Percentiles rank a stretch among this genome's conserved stretches.
phyloP scores from a whole-genome alignment of 768 basidiomycete genomes.

The Porpolomopsis calyptriformis region DNA sequence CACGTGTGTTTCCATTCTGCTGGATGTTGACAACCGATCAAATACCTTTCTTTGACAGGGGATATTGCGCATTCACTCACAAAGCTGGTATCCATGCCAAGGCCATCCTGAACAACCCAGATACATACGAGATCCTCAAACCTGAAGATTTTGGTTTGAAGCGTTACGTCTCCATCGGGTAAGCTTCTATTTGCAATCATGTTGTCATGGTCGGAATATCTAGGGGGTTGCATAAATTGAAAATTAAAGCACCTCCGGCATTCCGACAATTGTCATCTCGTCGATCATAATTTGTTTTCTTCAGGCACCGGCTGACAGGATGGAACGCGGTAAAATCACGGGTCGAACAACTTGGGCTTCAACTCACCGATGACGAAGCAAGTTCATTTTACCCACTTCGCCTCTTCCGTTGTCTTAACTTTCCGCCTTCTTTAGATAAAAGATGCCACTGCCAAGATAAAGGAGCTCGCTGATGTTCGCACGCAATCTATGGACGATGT shows the following conservation, averaged over 20 bases:
- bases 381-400: conserved; percentile 10
- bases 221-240: too few species aligned
- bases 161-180: conserved; percentile 96
- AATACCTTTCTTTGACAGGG: conserved; percentile 37
- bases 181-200: conserved; percentile 15
- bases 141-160: conserved; percentile 98
- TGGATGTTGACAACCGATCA: neutral
- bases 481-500: conserved; percentile 99
- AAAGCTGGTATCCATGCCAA: conserved; percentile 99
- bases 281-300: conserved; percentile 2
- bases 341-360: conserved; percentile 91
- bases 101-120: conserved; percentile 98
- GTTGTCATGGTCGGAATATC: too few species aligned
- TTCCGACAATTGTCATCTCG: neutral
- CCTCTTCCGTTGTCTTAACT: neutral
- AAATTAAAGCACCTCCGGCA: too few species aligned
- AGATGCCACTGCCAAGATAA: conserved; percentile 98
- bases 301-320: conserved; percentile 85
- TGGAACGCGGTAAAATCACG: conserved; percentile 99
- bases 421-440: conserved; percentile 51
- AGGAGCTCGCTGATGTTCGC: conserved; percentile 96
- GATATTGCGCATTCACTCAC: conserved; percentile 99
- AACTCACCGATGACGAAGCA: conserved; percentile 83
- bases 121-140: conserved; percentile 98
- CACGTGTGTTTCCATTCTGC: conserved; percentile 51